Evolutionary conservation across 2,329 filamentous ascomycete species (phyloP), one percentile per base, ranked within the genome.

Genomic region (Aspergillus aculeatus): DNA sequence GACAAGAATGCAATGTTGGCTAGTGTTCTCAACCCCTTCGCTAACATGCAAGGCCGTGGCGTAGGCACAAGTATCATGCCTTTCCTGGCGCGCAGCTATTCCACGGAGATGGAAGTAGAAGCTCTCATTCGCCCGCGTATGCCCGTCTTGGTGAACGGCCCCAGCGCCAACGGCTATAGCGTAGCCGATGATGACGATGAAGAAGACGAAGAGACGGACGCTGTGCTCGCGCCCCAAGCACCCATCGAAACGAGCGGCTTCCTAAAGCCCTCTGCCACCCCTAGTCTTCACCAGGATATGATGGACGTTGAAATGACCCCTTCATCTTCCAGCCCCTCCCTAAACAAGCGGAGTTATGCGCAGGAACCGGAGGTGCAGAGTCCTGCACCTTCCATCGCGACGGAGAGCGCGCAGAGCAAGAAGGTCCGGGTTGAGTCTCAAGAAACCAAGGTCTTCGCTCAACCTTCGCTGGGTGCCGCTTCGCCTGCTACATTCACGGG

Each of bases 11-110:
- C 90, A 47, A 90, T 97, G 84, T 71, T 95, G 11, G 86, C 92
- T 5, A 94, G 91, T 72, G 87, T 96, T 12, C 79, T 97, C 60
- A 92, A 95, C 73, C 91, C 92, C 0, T 85, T 87, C 74, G 78
- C 86, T 63, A 80, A 87, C 69, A 80, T 84, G 69, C 82, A 87
- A 71, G 84, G 88, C 47, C 81, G 85, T 64, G 79, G 78, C 44
- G 83, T 85, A 54, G 85, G 87, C 61, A 82, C 89, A 29, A 95
- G 89, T 72, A 88, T 96, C 51, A 76, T 96, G 51, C 93, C 94
- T 0, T 90, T 96, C 68, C 78, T 97, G 26, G 84, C 86, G 7
- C 83, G 87, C 57, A 83, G 85, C 54, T 90, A 87, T 68, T 81
- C 86, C 0, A 73, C 82, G 11, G 84, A 88, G 53, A 80, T 84